Conservation (phyloP, 768 basidiomycete species). For the Boletus tomentosulus region DNA sequence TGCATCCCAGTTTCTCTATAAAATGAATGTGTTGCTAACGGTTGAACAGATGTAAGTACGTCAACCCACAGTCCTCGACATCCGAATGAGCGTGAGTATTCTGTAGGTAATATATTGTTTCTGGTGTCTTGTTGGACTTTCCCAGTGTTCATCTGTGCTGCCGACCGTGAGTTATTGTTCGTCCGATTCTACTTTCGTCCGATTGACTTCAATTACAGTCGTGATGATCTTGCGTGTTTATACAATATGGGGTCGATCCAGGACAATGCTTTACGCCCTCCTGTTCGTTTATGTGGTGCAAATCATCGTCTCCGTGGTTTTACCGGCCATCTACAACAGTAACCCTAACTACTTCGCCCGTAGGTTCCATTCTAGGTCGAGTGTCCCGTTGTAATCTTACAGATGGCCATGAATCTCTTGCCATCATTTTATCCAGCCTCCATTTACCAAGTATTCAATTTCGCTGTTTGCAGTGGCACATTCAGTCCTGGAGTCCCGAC, state of each 20-base stretch:
- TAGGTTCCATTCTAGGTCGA: not conserved
- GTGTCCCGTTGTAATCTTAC: no score
- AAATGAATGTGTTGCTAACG: not conserved
- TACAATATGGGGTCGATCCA: slow-evolving; percentile 7
- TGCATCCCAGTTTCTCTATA: not conserved
- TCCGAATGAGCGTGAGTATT: not conserved
- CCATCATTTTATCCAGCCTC: not conserved
- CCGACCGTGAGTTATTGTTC: slow-evolving; percentile 8
- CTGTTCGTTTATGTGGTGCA: not conserved
- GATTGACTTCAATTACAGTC: not conserved
- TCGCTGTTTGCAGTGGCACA: not conserved
- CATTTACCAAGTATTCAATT: not conserved
- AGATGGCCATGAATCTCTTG: no score
- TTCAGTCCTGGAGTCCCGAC: not conserved
- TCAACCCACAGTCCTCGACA: not conserved
- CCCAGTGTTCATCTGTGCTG: slow-evolving; percentile 4
- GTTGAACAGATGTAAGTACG: not conserved
- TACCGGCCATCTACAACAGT: not conserved
- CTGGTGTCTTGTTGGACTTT: slow-evolving; percentile 1
- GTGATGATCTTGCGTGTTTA: slow-evolving; percentile 11
- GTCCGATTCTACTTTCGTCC: no score
- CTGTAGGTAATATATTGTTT: slow-evolving; percentile 2
- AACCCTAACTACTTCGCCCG: not conserved
- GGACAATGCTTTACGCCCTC: not conserved
- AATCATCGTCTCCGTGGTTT: not conserved